A percentile compares a stretch with the other conserved stretches of the same genome.
These are phyloP conservation scores for Podila clonocystis DNA, from an alignment of 192 early-diverging fungal species.

Conservation along the genomic window DNA sequence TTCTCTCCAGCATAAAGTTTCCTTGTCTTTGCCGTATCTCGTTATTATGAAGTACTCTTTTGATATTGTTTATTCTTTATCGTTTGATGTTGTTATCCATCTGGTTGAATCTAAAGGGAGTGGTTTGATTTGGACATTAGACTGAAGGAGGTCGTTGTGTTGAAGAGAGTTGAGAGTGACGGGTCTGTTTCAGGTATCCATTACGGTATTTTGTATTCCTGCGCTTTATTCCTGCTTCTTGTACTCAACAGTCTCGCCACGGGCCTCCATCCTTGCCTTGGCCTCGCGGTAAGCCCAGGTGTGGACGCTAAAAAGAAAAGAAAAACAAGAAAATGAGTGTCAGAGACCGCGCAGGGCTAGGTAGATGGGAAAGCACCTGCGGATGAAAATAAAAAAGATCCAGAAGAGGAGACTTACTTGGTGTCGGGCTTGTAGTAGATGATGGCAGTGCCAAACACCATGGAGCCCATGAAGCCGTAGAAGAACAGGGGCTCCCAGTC, in stretches of 20 bases:
- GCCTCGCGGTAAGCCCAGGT: conserved; percentile 83
- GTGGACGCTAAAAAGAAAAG: conserved; percentile 59
- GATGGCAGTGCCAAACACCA: conserved; percentile 60
- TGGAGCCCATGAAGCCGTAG: conserved; percentile 69
- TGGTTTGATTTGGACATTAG: too few relatives aligned
- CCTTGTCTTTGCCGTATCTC: too few relatives aligned
- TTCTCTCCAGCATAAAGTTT: too few relatives aligned
- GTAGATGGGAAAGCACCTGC: not conserved
- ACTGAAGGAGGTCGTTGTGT: too few relatives aligned
- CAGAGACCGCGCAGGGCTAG: not conserved
- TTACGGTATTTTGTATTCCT: not conserved
- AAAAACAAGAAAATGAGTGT: conserved; percentile 1
- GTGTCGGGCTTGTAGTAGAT: conserved; percentile 83
- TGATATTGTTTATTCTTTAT: too few relatives aligned
- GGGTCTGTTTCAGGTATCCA: not conserved
- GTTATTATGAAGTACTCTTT: too few relatives aligned
- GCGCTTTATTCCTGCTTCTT: conserved; percentile 55
- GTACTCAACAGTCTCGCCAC: conserved; percentile 72
- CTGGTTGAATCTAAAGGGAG: too few relatives aligned
- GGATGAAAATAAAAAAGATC: not conserved
- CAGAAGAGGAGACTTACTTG: conserved; percentile 58
- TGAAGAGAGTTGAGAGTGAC: too few relatives aligned
- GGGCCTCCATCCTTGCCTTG: conserved; percentile 75
- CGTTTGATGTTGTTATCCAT: too few relatives aligned
- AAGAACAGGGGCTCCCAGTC: conserved; percentile 78